Base-by-base conservation (phyloP, 345 rosid species). In the Gossypium mustelinum region DNA sequence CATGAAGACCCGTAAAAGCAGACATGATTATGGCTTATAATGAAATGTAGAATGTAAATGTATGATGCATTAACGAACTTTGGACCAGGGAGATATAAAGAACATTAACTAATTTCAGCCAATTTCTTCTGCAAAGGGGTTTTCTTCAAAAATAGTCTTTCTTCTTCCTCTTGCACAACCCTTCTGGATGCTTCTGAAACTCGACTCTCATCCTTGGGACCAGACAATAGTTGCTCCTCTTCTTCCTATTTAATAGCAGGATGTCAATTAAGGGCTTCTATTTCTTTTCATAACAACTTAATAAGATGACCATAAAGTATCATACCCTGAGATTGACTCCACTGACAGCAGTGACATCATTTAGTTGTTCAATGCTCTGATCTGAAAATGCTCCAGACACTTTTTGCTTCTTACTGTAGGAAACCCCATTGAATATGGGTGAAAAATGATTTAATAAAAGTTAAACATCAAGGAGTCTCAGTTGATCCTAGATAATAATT, bases 311-410 rank as follows among this genome's bases (percentile, higher is more conserved):
- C n/a, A 43, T 18, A 59, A 73, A 73, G 45, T 50, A 70, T 70
- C 83, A 58, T 86, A 93, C 99, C 94, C 90, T 85, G 76, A 96
- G 91, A 86, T 96, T 89, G 79, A 96, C 97, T 65, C 99, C 99
- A 77, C 99, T 96, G 84, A 96, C 98, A 84, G 97, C 98, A 77
- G 99, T 92, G 68, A 96, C 98, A 85, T 93, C 99, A 85, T 92
- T 96, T 75, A 96, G 98, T 75, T 93, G 99, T 75, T 92, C 99
- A 79, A 93, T 96, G 87, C 97, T 93, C 84, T 96, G 98, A 86
- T 96, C 98, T 71, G 68, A 75, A 77, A 87, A 87, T 73, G 82
- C 86, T 73, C 92, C 98, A 27, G 90, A 83, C 66, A 91, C 89
- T 78, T 93, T 96, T 77, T 92, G 99, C 89, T 96, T 96, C 93